These are phyloP conservation scores for Cladosporium halotolerans DNA, from an alignment of 2,329 filamentous ascomycete species.

Conservation along the genomic window DNA sequence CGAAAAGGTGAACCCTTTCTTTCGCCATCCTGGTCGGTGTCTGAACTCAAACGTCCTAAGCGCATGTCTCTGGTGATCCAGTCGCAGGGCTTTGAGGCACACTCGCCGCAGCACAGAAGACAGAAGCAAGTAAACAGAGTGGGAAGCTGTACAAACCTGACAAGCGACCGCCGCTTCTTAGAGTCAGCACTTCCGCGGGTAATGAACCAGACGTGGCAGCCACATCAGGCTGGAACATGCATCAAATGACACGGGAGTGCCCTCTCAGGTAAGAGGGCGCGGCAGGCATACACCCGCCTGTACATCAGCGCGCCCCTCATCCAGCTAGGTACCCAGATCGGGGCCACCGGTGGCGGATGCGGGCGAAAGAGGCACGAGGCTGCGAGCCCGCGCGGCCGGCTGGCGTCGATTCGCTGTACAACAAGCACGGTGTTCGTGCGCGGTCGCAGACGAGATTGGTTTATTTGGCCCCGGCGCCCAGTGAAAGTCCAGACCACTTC, in stretches of 20 bases:
- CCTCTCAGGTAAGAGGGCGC: conserved; percentile 5
- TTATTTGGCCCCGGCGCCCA: conserved; percentile 3
- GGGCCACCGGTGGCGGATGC: not conserved
- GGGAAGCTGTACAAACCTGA: not conserved
- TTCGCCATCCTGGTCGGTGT: not conserved
- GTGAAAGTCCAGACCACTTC: conserved; percentile 1
- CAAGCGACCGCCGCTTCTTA: too few species aligned
- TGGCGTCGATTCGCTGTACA: not conserved
- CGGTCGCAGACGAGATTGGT: conserved; percentile 10
- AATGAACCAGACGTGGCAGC: conserved; percentile 2
- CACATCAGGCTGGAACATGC: conserved; percentile 8
- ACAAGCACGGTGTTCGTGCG: not conserved
- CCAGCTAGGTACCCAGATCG: not conserved
- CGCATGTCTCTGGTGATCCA: conserved; percentile 1
- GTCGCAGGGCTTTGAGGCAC: not conserved
- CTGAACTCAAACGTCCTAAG: conserved; percentile 3
- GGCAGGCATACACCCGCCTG: conserved; percentile 7
- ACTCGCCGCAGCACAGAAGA: not conserved
- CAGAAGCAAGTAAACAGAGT: not conserved
- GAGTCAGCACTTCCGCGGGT: not conserved
- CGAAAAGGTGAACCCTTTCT: not conserved
- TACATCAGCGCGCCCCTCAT: not conserved
- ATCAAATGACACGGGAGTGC: conserved; percentile 7
- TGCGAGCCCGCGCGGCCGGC: not conserved
- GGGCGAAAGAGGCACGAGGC: not conserved